Base-by-base conservation (phyloP, 164 flowering plant genomes). In the Houttuynia cordata region DNA sequence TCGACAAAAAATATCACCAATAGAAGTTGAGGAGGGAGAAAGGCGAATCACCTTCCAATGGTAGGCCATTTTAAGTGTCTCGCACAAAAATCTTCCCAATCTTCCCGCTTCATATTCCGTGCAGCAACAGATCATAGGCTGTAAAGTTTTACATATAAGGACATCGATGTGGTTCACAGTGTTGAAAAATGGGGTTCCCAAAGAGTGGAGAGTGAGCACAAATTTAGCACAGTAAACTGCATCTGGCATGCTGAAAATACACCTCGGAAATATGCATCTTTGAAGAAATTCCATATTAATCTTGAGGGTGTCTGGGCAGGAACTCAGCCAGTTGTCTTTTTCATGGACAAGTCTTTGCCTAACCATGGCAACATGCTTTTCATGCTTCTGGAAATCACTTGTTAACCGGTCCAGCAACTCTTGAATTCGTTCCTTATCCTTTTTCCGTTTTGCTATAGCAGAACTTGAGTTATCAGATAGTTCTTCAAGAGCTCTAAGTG, bases 91-190 rank as follows among this genome's bases (percentile, higher is more conserved):
- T 76, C 87, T 86, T 59, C 97, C 99, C 53, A 94, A 86, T 70
- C 99, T 81, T 59, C 97, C 99, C 5, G 78, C 99, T 74, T 94
- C 99, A 78, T 82, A 94, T 72, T 94, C 99, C 51, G 99, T 91
- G 74, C 99, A 88, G 80, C 96, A 88, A 79, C 97, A 94, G 68
- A 94, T 91, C 96, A 94, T 94, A 5, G 99, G 99, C 76, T 94
- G 99, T 54, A 94, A 73, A n/a, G 97, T 91, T 71, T 91, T 91
- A 67, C 97, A 94, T 64, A 94, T 87, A 42, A 94, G 78, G 72
- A 91, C 97, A 73, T 94, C 99, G 59, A 94, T 88, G 75, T 94
- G 99, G 66, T 94, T 94, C 42, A 94, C 99, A 24, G 99, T 94
- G 78, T 94, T 94, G 61, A 94, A 91, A 68, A 86, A 94, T 22